A percentile compares a stretch with the other conserved stretches of the same genome.
Conservation (phyloP, 371 early-diverging fungal species). For the Chytridium lagenaria region DNA sequence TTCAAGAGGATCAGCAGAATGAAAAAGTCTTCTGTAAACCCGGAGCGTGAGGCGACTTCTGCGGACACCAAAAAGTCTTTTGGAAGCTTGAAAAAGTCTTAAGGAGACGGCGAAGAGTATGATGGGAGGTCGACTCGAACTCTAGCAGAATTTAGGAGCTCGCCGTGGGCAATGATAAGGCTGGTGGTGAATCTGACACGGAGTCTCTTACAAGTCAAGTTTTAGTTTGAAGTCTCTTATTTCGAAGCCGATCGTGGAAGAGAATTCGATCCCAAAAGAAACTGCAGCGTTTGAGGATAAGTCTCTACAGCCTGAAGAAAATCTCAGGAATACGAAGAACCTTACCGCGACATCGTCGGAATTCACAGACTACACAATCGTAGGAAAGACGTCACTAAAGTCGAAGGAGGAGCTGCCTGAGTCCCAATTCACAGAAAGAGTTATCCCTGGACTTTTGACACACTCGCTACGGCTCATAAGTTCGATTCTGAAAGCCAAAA, state of each 20-base stretch:
- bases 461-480: too few relatives aligned
- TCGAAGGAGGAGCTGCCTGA: too few relatives aligned
- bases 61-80: not conserved
- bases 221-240: constrained; percentile 12
- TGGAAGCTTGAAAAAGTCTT: constrained; percentile 3
- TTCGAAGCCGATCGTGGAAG: not conserved
- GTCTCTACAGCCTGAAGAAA: too few relatives aligned
- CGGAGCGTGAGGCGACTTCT: constrained; percentile 6
- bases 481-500: too few relatives aligned
- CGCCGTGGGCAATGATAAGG: not conserved
- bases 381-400: too few relatives aligned
- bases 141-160: constrained; percentile 2
- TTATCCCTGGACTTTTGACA: not conserved
- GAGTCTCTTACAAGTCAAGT: not conserved
- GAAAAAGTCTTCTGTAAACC: not conserved
- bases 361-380: too few relatives aligned
- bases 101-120: constrained; percentile 5
- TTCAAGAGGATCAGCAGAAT: constrained; percentile 10
- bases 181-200: not conserved
- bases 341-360: too few relatives aligned
- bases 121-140: not conserved
- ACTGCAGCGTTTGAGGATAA: too few relatives aligned
- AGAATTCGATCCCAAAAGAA: constrained; percentile 12
- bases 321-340: too few relatives aligned
- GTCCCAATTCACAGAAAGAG: not conserved